Evolutionary conservation across 2,329 filamentous ascomycete species (phyloP).

Genomic region (Chrysoporthe austroafricana): DNA sequence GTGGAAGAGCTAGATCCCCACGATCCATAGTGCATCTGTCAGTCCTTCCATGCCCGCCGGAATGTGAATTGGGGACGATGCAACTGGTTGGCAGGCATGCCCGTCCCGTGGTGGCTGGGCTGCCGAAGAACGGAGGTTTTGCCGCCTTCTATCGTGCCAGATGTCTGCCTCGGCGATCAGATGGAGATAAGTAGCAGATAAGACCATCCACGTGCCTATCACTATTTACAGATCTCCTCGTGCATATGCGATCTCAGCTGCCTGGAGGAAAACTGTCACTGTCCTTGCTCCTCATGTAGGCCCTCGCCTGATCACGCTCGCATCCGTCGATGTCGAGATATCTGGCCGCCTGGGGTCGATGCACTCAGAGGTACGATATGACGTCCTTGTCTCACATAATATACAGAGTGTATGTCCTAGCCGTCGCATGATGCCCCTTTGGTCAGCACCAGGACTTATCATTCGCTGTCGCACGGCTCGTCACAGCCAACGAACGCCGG

Average conservation of each 20-base stretch:
- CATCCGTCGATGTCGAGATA: too few relatives aligned
- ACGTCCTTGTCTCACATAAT: too few relatives aligned
- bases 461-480: too few relatives aligned
- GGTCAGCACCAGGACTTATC: too few relatives aligned
- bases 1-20: slow-evolving; percentile 4
- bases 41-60: not conserved
- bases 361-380: too few relatives aligned
- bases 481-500: too few relatives aligned
- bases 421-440: too few relatives aligned
- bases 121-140: slow-evolving; percentile 5
- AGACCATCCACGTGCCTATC: not conserved
- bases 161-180: not conserved
- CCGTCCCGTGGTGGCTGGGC: not conserved
- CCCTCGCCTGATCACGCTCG: too few relatives aligned
- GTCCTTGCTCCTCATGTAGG: not conserved
- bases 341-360: too few relatives aligned
- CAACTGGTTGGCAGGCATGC: not conserved
- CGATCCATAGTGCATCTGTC: not conserved
- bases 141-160: slow-evolving; percentile 3
- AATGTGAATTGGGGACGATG: slow-evolving; percentile 1
- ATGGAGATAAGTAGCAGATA: not conserved
- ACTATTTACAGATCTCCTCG: not conserved
- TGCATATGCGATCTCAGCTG: too few relatives aligned
- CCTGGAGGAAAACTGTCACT: too few relatives aligned
- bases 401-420: too few relatives aligned